Evolutionary conservation across 176 grass and related monocot genomes (phyloP).

Genomic region (Microstegium vimineum): DNA sequence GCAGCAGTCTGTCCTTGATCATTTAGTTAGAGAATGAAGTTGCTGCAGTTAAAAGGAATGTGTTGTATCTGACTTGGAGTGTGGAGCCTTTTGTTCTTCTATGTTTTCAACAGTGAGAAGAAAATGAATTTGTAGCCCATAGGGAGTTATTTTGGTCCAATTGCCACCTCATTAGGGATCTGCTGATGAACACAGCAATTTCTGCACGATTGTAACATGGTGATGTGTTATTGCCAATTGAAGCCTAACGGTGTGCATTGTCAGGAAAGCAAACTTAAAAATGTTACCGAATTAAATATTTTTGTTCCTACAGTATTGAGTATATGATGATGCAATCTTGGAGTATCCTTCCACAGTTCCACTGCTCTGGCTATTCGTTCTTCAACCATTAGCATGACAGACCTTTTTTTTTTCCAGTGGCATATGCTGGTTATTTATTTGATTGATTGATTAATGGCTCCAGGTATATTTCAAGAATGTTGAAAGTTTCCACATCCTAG

Average conservation of each 20-base stretch:
- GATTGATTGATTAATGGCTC: neutral
- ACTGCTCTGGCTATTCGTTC: neutral
- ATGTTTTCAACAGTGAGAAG: neutral
- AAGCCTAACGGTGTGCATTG: neutral
- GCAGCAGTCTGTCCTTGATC: neutral
- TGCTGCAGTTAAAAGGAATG: no score
- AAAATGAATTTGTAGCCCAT: constrained; percentile 21
- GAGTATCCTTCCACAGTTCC: neutral
- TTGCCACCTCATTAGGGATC: neutral
- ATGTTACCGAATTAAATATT: neutral
- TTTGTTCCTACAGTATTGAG: neutral
- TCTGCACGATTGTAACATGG: neutral
- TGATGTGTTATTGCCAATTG: neutral
- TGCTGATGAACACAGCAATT: neutral
- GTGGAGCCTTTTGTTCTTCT: neutral
- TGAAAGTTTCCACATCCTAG: neutral
- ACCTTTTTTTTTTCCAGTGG: neutral
- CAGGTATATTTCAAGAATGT: neutral
- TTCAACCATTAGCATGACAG: neutral
- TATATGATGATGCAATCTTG: neutral
- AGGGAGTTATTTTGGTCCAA: constrained; percentile 12
- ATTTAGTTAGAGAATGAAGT: constrained; percentile 32
- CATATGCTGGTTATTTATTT: neutral
- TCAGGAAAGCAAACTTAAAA: neutral
- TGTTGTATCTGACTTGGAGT: no score